A percentile compares a stretch with the other conserved stretches of the same genome.
Evolutionary conservation across 2,329 filamentous ascomycete genomes (phyloP).

Genomic region (Tolypocladium cylindrosporum): DNA sequence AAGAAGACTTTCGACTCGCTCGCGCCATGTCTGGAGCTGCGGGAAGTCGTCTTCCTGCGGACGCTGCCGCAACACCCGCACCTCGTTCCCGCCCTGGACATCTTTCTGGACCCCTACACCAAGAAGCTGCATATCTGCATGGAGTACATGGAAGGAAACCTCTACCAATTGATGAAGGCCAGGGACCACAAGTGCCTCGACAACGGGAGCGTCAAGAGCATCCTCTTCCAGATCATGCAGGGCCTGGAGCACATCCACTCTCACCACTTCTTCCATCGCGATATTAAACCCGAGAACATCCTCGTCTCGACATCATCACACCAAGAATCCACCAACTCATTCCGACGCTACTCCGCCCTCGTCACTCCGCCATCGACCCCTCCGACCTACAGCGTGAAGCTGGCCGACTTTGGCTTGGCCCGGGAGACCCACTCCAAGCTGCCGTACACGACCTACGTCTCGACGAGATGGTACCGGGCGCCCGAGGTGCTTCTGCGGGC

Average conservation of each 20-base stretch:
- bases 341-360: slow-evolving; percentile 84
- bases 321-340: slow-evolving; percentile 72
- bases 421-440: slow-evolving; percentile 93
- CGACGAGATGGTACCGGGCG: slow-evolving; percentile 94
- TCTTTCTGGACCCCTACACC: slow-evolving; percentile 91
- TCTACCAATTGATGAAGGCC: slow-evolving; percentile 98
- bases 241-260: slow-evolving; percentile 96
- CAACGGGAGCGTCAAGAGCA: slow-evolving; percentile 88
- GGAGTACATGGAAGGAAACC: slow-evolving; percentile 99
- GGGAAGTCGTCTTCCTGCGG: slow-evolving; percentile 92
- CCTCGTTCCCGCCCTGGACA: slow-evolving; percentile 93
- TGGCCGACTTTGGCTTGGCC: slow-evolving; percentile 96
- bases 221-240: slow-evolving; percentile 92
- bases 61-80: slow-evolving; percentile 82
- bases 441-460: slow-evolving; percentile 97
- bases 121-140: slow-evolving; percentile 97
- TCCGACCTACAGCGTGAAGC: slow-evolving; percentile 91
- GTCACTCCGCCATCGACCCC: slow-evolving; percentile 94
- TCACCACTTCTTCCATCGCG: slow-evolving; percentile 95
- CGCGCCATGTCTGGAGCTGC: slow-evolving; percentile 78
- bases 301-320: slow-evolving; percentile 85
- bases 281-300: slow-evolving; percentile 99
- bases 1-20: slow-evolving; percentile 98
- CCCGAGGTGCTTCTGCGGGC: slow-evolving; percentile 90
- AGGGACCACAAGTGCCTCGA: slow-evolving; percentile 92